Conservation (phyloP, 768 basidiomycete species). For the Leccinum sublutescens region DNA sequence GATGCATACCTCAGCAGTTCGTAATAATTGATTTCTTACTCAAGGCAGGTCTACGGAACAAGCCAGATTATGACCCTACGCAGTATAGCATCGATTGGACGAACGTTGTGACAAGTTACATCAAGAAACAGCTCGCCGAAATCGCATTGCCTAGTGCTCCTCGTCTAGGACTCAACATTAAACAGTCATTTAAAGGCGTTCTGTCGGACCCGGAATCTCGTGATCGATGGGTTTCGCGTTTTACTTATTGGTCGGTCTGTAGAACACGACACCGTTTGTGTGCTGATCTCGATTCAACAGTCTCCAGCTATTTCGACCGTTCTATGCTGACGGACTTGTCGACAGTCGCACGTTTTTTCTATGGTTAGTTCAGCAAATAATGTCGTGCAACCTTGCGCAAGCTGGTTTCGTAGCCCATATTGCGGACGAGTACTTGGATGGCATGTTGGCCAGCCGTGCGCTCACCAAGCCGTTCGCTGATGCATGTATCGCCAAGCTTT, state of each 20-base stretch:
- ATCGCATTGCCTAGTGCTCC: conserved; percentile 80
- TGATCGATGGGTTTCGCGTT: conserved; percentile 75
- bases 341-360: conserved; percentile 73
- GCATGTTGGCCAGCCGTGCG: conserved; percentile 60
- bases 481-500: conserved; percentile 63
- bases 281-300: conserved; percentile 36
- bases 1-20: not conserved
- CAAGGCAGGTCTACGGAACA: conserved; percentile 73
- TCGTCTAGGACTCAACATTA: conserved; percentile 73
- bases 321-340: conserved; percentile 78
- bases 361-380: conserved; percentile 79
- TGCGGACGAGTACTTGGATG: conserved; percentile 78
- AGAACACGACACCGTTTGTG: not conserved
- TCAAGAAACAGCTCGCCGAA: conserved; percentile 80
- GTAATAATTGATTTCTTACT: not conserved
- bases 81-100: conserved; percentile 89
- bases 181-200: conserved; percentile 81
- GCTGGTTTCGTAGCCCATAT: conserved; percentile 71
- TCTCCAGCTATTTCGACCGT: conserved; percentile 66
- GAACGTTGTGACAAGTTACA: conserved; percentile 71
- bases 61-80: conserved; percentile 75
- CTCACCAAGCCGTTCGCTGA: conserved; percentile 68
- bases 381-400: conserved; percentile 75
- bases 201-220: conserved; percentile 68
- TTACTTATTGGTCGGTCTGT: conserved; percentile 64